Evolutionary conservation across 2,329 filamentous ascomycete species (phyloP), one percentile per base, ranked within the genome.

Genomic region (Arthrobotrys sphaeroides): DNA sequence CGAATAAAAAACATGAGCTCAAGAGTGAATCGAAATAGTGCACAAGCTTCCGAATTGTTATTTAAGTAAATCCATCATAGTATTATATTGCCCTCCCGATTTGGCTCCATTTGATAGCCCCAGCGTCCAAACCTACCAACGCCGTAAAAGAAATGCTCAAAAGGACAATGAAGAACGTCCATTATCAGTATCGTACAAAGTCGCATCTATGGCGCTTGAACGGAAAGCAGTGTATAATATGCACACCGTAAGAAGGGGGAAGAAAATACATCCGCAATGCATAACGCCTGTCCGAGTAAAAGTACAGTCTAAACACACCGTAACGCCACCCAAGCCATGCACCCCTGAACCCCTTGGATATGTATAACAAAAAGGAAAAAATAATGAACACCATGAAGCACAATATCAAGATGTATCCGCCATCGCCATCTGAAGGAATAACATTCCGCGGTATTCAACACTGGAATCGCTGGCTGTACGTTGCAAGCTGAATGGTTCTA

Each of bases 271-370:
- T 13, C 28, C 42, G 28, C 10, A 33, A 47, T 64, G 22, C 47
- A 38, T 45, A 38, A 55, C 49, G 18, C 49, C 49, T 9, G 49
- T n/a, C 49, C 22, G 9, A 22, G 49, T 13, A 38, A 55, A 55
- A 36, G 24, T 1, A 45, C 55, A 60, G 43, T 42, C 55, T 60
- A 60, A 42, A 24, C 24, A n/a, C 49, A 18, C 22, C 6, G n/a
- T 10, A 60, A 60, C 55, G 55, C 55, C 55, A 28, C 55, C 55
- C 31, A 26, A 60, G 13, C 49, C 31, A 55, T 55, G 49, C 49
- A 55, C 9, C 49, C 16, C 2, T 55, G 16, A 55, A 55, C 4
- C 20, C 13, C 22, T 26, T 10, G 2, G 12, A 13, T n/a, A 51
- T 31, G 24, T 18, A 36, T 28, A 43, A 20, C 12, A 59, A 2